A percentile compares a stretch with the other conserved stretches of the same genome.
Conservation (phyloP, 495 filamentous ascomycete species). For the Chaetomium fimeti region DNA sequence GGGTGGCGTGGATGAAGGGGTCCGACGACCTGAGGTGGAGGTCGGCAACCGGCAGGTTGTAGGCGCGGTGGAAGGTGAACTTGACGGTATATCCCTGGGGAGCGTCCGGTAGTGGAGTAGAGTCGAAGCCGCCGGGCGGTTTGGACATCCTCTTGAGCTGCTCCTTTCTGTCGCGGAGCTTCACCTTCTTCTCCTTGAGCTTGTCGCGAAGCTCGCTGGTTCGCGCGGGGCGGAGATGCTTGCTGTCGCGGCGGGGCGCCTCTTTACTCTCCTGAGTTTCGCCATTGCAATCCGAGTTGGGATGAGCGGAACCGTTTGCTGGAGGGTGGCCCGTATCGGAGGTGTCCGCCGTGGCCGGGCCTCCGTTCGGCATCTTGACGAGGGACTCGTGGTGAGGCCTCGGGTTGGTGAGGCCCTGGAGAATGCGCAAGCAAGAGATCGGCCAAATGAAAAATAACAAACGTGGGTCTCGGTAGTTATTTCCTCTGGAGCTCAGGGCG, state of each 20-base stretch:
- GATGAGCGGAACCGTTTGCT: slow-evolving; percentile 3
- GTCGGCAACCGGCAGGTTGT: slow-evolving; percentile 79
- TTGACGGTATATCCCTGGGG: slow-evolving; percentile 78
- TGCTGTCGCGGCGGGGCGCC: background rate
- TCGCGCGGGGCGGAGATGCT: background rate
- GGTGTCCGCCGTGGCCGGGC: background rate
- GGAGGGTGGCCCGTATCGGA: background rate
- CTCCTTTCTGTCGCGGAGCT: slow-evolving; percentile 53
- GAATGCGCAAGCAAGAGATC: background rate
- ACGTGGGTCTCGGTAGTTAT: too few species aligned
- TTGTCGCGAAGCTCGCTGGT: slow-evolving; percentile 42
- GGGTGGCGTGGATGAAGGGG: slow-evolving; percentile 72
- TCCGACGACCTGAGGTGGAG: slow-evolving; percentile 75
- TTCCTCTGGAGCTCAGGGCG: too few species aligned
- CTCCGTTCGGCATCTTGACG: background rate
- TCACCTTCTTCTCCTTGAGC: slow-evolving; percentile 56
- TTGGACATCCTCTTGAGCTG: slow-evolving; percentile 59
- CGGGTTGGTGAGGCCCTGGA: background rate
- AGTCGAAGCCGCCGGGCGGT: slow-evolving; percentile 76
- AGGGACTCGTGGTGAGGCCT: background rate
- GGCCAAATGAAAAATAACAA: background rate
- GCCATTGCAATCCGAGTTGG: background rate
- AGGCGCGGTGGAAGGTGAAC: slow-evolving; percentile 78
- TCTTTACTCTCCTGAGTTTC: background rate
- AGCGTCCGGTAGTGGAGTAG: slow-evolving; percentile 69